Base-by-base conservation (phyloP, 2,329 filamentous ascomycete genomes). In the Sarocladiaceae sp. region DNA sequence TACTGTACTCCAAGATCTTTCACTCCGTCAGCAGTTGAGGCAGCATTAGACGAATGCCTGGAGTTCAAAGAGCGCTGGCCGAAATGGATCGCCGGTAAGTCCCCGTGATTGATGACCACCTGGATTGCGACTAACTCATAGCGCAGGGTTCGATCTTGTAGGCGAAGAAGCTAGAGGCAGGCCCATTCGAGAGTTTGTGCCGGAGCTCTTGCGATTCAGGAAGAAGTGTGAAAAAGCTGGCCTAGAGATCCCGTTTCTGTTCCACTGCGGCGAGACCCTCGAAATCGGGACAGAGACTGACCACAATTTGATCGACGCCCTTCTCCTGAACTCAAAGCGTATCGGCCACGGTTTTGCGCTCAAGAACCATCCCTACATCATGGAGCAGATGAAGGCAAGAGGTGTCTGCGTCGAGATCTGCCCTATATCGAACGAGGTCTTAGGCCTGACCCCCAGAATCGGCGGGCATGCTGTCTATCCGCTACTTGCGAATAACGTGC, bases 231-330 rank as follows among this genome's bases (percentile, higher is more conserved):
- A 62, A 5, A 46, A 51, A 1, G 57, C 67, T 1, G 53, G 56
- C 0, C 47, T 83, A 3, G 69, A 79, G 0, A 83, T 88, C 3
- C 84, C 84, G 0, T 86, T 88, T 55, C 66, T 88, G 31, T 85
- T 88, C 55, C 84, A 89, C 62, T 87, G 84, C 50, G 85, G 84
- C 19, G 85, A 89, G 64, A 86, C 84, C 1, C 68, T 86, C 4
- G 80, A 86, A 23, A 72, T 75, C 7, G 83, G 82, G 29, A 73
- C 72, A 19, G 74, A 79, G 4, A 72, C 73, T 1, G 80, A 88
- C 50, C 79, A 74, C 15, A 89, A 88, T 56, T 65, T 89, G 0
- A 69, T 82, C 41, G 83, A 87, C 50, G 82, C 84, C 3, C 70
- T 86, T 2, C 62, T 83, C 1, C 68, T 88, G 2, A 70, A 75